These are phyloP conservation scores for Suillus bovinus DNA, from an alignment of 768 basidiomycete genomes.

Conservation along the genomic window DNA sequence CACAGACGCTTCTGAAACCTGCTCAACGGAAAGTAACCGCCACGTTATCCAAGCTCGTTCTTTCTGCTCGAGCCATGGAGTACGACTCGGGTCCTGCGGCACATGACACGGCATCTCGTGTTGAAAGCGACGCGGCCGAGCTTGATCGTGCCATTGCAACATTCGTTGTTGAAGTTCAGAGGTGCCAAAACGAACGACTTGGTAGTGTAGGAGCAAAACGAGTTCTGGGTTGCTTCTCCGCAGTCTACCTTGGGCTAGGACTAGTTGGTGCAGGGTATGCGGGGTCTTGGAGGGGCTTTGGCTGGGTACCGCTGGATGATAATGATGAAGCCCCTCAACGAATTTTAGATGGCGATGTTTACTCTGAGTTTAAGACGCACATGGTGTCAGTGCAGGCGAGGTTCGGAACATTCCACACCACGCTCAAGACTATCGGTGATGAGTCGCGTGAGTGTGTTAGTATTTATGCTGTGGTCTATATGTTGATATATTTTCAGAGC, in stretches of 20 bases:
- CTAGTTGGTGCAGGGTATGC: slow-evolving; percentile 79
- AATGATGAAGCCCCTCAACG: slow-evolving; percentile 47
- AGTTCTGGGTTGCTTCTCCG: slow-evolving; percentile 59
- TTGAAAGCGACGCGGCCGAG: slow-evolving; percentile 75
- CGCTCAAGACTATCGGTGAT: slow-evolving; percentile 22
- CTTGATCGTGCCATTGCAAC: slow-evolving; percentile 68
- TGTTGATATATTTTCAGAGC: slow-evolving; percentile 20
- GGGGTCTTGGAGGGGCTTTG: slow-evolving; percentile 83
- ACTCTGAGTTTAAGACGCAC: slow-evolving; percentile 52
- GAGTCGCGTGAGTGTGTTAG: slow-evolving; percentile 26
- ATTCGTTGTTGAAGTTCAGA: slow-evolving; percentile 72
- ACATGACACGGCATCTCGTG: slow-evolving; percentile 64
- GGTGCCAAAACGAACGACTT: slow-evolving; percentile 41
- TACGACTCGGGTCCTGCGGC: slow-evolving; percentile 70
- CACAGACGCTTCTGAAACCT: slow-evolving; percentile 69
- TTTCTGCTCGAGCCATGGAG: slow-evolving; percentile 88
- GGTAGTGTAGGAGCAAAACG: slow-evolving; percentile 43
- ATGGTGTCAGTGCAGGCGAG: slow-evolving; percentile 52
- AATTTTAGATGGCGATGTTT: slow-evolving; percentile 49
- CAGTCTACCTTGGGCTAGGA: slow-evolving; percentile 68
- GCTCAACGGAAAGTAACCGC: slow-evolving; percentile 86
- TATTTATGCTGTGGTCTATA: slow-evolving; percentile 8
- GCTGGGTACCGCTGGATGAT: slow-evolving; percentile 65
- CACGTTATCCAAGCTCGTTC: slow-evolving; percentile 84
- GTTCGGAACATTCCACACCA: slow-evolving; percentile 36